Percentiles rank a stretch among this genome's conserved stretches.
These are phyloP conservation scores for Diplodia sapinea DNA, from an alignment of 2,329 filamentous ascomycete genomes.

Conservation along the genomic window DNA sequence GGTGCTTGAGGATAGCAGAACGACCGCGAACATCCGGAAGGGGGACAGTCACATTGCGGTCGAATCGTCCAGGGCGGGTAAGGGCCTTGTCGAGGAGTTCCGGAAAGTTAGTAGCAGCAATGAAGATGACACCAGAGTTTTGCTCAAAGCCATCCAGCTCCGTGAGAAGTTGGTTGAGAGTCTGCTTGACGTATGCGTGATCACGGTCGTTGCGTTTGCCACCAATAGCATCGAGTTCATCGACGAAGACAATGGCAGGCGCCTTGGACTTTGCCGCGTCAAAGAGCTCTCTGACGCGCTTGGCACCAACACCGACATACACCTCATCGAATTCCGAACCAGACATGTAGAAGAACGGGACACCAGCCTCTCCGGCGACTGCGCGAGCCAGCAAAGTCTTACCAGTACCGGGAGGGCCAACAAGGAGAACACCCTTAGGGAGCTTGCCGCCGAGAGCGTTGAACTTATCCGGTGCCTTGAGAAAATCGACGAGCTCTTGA, in stretches of 20 bases:
- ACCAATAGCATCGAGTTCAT: constrained; percentile 92
- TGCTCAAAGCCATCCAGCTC: constrained; percentile 97
- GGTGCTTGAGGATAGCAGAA: constrained; percentile 89
- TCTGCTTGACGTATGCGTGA: constrained; percentile 95
- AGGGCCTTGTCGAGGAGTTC: constrained; percentile 93
- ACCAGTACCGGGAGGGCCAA: constrained; percentile 94
- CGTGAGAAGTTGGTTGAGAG: constrained; percentile 93
- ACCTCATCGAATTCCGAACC: constrained; percentile 98
- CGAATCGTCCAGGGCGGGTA: constrained; percentile 91
- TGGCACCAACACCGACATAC: constrained; percentile 95
- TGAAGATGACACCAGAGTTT: constrained; percentile 90
- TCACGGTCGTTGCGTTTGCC: constrained; percentile 92
- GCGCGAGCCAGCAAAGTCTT: constrained; percentile 95
- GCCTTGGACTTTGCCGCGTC: constrained; percentile 80
- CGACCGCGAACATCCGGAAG: constrained; percentile 93
- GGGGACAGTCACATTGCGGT: constrained; percentile 86
- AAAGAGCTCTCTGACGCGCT: constrained; percentile 95
- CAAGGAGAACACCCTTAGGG: constrained; percentile 92
- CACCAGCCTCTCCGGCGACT: constrained; percentile 93
- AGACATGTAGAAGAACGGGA: constrained; percentile 99
- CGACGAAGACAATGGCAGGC: constrained; percentile 93
- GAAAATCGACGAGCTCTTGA: constrained; percentile 93
- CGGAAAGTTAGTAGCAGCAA: constrained; percentile 95
- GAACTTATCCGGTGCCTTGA: constrained; percentile 92
- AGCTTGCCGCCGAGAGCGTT: constrained; percentile 93